Conservation (phyloP, 257 asterid genomes). For the Oldenlandia corymbosa region DNA sequence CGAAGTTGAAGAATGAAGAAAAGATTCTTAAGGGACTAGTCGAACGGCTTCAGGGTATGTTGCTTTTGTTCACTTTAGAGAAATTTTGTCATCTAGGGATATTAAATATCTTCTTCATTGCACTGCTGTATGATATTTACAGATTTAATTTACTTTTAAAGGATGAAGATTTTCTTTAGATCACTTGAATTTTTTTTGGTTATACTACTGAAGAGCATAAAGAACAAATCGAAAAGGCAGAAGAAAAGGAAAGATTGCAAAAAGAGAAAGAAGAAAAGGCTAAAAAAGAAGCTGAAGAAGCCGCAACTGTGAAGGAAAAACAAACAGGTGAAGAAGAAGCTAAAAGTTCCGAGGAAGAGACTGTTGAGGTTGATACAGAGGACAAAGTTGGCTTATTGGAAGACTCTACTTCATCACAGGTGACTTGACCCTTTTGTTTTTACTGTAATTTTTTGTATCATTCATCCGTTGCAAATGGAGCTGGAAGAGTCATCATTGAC, state of each 20-base stretch:
- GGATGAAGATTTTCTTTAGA: not conserved
- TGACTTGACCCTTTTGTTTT: constrained; percentile 18
- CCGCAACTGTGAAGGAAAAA: constrained; percentile 37
- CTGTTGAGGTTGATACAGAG: constrained; percentile 33
- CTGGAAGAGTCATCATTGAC: too few species aligned
- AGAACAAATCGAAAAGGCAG: constrained; percentile 87
- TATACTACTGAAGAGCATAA: constrained; percentile 51
- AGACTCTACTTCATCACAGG: constrained; percentile 43
- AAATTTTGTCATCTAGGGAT: too few species aligned
- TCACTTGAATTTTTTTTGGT: constrained; percentile 9
- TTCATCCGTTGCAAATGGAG: too few species aligned
- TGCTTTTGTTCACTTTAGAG: constrained; percentile 12
- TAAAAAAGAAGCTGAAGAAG: constrained; percentile 54
- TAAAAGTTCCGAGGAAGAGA: constrained; percentile 36
- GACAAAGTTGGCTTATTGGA: constrained; percentile 39
- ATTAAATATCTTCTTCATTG: too few species aligned
- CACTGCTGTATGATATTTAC: not conserved
- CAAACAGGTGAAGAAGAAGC: constrained; percentile 29
- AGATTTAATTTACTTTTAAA: not conserved
- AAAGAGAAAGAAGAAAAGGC: constrained; percentile 79
- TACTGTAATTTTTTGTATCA: too few species aligned
- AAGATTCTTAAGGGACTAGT: constrained; percentile 69
- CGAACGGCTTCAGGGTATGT: constrained; percentile 72
- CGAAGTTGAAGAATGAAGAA: constrained; percentile 69
- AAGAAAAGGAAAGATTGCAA: constrained; percentile 76